Conservation (phyloP, 2,329 filamentous ascomycete genomes). For the Aspergillus costaricaensis region DNA sequence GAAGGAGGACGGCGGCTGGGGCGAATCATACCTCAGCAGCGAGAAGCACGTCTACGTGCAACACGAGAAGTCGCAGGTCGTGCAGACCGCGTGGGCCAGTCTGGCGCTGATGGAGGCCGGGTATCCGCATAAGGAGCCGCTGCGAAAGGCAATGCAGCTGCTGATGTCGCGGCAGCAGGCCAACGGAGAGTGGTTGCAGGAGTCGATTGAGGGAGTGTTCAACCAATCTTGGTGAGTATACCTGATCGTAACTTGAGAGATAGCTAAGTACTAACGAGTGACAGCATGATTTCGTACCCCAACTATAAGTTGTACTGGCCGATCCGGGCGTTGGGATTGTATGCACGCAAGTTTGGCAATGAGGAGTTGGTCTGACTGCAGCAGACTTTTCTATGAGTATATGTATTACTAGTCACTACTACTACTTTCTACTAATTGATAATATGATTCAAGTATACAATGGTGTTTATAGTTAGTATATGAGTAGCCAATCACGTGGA, state of each 20-base stretch:
- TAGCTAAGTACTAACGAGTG: conserved; percentile 18
- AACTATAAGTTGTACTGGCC: conserved; percentile 99
- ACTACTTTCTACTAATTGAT: not conserved
- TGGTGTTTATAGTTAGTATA: no score
- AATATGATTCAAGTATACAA: not conserved
- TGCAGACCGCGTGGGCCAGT: conserved; percentile 90
- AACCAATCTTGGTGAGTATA: conserved; percentile 83
- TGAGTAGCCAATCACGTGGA: conserved; percentile 1
- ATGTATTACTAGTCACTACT: not conserved
- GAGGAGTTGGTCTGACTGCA: conserved; percentile 51
- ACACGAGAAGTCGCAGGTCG: conserved; percentile 81
- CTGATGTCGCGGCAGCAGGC: conserved; percentile 81
- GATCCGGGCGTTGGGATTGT: conserved; percentile 91
- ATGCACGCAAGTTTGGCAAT: conserved; percentile 70
- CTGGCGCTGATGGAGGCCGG: conserved; percentile 80
- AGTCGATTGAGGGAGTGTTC: conserved; percentile 96
- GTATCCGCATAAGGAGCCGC: conserved; percentile 72
- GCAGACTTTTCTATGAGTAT: not conserved
- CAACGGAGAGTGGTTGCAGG: conserved; percentile 94
- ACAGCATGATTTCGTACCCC: conserved; percentile 93
- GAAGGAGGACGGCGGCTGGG: conserved; percentile 90
- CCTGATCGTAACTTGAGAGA: not conserved
- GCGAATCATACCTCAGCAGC: conserved; percentile 86
- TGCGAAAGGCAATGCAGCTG: conserved; percentile 74
- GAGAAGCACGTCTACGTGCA: conserved; percentile 75